Percentiles rank a stretch among this genome's conserved stretches.
These are phyloP conservation scores for Rhytidhysteron rufulum DNA, from an alignment of 2,329 filamentous ascomycete genomes.

Conservation along the genomic window DNA sequence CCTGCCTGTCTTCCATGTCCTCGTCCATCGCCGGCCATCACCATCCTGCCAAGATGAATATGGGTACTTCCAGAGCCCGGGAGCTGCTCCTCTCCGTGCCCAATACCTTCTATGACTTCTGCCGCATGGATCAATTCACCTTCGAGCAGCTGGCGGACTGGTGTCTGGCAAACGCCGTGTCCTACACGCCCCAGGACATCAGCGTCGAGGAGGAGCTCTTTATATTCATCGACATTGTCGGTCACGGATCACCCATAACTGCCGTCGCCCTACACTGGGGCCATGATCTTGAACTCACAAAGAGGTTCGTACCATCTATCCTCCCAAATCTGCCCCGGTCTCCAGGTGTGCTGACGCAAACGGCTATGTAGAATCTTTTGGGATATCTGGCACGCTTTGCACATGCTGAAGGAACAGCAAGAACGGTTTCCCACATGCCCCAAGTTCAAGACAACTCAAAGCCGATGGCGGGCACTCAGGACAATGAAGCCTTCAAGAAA, in stretches of 20 bases:
- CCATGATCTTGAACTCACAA: slow-evolving; percentile 32
- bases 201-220: slow-evolving; percentile 36
- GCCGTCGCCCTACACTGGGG: slow-evolving; percentile 29
- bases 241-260: slow-evolving; percentile 33
- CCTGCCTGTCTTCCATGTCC: too few species aligned
- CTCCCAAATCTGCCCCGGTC: slow-evolving; percentile 3
- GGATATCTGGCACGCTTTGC: slow-evolving; percentile 31
- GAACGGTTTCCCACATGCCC: slow-evolving; percentile 27
- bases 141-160: slow-evolving; percentile 36
- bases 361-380: slow-evolving; percentile 27
- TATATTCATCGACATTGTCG: slow-evolving; percentile 35
- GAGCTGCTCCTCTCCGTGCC: slow-evolving; percentile 32
- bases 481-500: slow-evolving; percentile 25
- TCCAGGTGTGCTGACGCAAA: slow-evolving; percentile 1
- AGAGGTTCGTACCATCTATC: slow-evolving; percentile 18
- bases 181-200: slow-evolving; percentile 20
- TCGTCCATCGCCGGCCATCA: too few species aligned
- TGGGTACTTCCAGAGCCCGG: slow-evolving; percentile 26
- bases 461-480: slow-evolving; percentile 29
- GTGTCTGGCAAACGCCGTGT: slow-evolving; percentile 30
- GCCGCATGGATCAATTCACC: slow-evolving; percentile 35
- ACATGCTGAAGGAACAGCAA: slow-evolving; percentile 20
- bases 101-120: slow-evolving; percentile 34
- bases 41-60: too few species aligned
- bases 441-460: slow-evolving; percentile 25